Percentiles rank a stretch among this genome's conserved stretches.
Evolutionary conservation across 495 filamentous ascomycete genomes (phyloP).

Genomic region (Chaetomidium leptoderma): DNA sequence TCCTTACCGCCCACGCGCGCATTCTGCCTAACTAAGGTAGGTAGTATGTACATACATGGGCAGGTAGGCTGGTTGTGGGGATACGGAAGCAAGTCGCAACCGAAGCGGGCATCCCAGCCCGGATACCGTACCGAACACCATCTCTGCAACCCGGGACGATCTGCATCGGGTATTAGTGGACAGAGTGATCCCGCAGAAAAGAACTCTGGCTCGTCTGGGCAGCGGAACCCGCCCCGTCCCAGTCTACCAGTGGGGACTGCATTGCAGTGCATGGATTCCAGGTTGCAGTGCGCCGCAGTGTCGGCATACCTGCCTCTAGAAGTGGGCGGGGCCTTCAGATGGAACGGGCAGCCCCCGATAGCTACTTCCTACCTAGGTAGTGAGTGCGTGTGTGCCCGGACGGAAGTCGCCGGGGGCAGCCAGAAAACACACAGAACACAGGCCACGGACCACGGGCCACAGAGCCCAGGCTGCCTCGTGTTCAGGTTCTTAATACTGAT

Average conservation of each 20-base stretch:
- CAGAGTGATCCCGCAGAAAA: not conserved
- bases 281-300: too few species aligned
- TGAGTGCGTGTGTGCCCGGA: not conserved
- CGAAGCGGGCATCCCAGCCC: constrained; percentile 1
- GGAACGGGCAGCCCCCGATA: too few species aligned
- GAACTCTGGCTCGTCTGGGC: not conserved
- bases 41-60: too few species aligned
- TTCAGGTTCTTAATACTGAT: not conserved
- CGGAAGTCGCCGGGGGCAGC: not conserved
- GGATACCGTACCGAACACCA: not conserved
- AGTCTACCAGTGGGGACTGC: not conserved
- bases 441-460: not conserved
- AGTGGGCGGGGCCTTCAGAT: too few species aligned
- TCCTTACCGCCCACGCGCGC: not conserved
- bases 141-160: constrained; percentile 5
- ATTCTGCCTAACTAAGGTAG: not conserved
- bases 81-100: not conserved
- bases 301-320: not conserved
- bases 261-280: too few species aligned
- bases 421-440: not conserved
- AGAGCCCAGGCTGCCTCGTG: constrained; percentile 8
- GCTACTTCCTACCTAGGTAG: too few species aligned
- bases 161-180: constrained; percentile 5
- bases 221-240: not conserved
- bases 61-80: not conserved